These are phyloP conservation scores for Vigna reflexopilosa DNA, from an alignment of 306 rosid genomes.

Conservation along the genomic window DNA sequence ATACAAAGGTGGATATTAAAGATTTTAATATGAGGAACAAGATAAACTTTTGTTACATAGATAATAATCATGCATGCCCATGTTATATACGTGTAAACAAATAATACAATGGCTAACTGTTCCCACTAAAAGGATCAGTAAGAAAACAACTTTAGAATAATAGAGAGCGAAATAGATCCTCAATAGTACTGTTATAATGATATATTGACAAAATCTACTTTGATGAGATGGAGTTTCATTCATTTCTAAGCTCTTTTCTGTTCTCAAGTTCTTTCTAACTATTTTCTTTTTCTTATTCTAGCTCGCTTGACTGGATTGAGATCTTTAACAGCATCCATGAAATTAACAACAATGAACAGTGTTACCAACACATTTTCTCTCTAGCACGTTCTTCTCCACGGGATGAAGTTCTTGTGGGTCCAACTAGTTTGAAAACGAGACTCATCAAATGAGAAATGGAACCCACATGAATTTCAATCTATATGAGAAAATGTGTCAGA, in stretches of 20 bases:
- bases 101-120: slow-evolving; percentile 10
- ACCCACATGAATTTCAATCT: background rate
- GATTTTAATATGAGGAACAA: slow-evolving; percentile 4
- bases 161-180: background rate
- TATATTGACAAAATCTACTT: slow-evolving; percentile 10
- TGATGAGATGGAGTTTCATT: slow-evolving; percentile 12
- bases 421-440: background rate
- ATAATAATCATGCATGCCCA: slow-evolving; percentile 15
- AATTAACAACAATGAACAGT: background rate
- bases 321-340: slow-evolving; percentile 2
- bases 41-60: background rate
- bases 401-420: background rate
- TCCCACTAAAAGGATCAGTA: slow-evolving; percentile 12
- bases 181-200: background rate
- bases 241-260: background rate
- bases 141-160: background rate
- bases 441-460: background rate
- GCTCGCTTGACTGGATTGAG: slow-evolving; percentile 3
- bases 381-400: background rate
- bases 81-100: slow-evolving; percentile 16
- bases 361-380: background rate
- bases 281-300: background rate
- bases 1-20: background rate
- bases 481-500: background rate
- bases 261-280: slow-evolving; percentile 1